Evolutionary conservation across 1,284 basidiomycete species (phyloP).

Genomic region (Leccinum pachyderme): DNA sequence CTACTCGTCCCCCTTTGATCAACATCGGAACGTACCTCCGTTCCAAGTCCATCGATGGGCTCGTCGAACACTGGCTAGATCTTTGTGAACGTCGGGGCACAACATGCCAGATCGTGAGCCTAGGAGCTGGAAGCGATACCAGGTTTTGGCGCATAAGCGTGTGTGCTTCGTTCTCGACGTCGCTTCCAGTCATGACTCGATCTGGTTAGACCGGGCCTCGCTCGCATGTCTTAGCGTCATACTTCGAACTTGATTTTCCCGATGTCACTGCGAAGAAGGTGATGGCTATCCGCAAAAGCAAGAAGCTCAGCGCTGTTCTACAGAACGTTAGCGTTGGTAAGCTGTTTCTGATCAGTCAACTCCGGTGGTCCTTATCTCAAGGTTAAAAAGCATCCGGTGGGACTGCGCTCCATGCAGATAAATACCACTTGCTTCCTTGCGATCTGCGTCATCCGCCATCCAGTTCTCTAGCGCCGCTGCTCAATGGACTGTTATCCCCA

Average conservation of each 20-base stretch:
- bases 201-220: slow-evolving; percentile 50
- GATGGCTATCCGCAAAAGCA: slow-evolving; percentile 74
- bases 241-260: slow-evolving; percentile 90
- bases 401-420: slow-evolving; percentile 56
- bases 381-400: slow-evolving; percentile 53
- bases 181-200: neutral
- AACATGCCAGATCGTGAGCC: slow-evolving; percentile 27
- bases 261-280: slow-evolving; percentile 84
- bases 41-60: slow-evolving; percentile 74
- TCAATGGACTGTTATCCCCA: slow-evolving; percentile 53
- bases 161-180: slow-evolving; percentile 36
- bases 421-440: slow-evolving; percentile 74
- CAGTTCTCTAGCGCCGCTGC: slow-evolving; percentile 41
- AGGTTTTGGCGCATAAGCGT: slow-evolving; percentile 87
- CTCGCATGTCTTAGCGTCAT: slow-evolving; percentile 51
- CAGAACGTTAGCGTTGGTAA: slow-evolving; percentile 45
- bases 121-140: slow-evolving; percentile 19
- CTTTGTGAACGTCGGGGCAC: slow-evolving; percentile 22
- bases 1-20: slow-evolving; percentile 80
- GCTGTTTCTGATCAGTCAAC: neutral
- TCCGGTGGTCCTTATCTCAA: slow-evolving; percentile 5
- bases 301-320: slow-evolving; percentile 53
- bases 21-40: slow-evolving; percentile 94
- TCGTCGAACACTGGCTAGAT: slow-evolving; percentile 73
- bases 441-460: slow-evolving; percentile 65